Conservation (phyloP, 1,284 basidiomycete species). For the Pseudozyma sp. region DNA sequence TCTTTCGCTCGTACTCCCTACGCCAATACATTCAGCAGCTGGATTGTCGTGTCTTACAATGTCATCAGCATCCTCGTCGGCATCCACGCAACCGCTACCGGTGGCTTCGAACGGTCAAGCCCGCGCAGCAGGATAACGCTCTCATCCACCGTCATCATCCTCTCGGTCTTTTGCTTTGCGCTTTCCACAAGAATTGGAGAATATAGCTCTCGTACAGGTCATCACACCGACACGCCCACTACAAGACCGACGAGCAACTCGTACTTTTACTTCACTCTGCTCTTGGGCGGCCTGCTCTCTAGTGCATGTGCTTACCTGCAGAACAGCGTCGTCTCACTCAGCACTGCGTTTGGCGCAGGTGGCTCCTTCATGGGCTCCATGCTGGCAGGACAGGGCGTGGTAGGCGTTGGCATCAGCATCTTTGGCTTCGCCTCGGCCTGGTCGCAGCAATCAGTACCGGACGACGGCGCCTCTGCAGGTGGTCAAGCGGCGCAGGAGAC, state of each 20-base stretch:
- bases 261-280: slow-evolving; percentile 49
- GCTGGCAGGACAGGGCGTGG: slow-evolving; percentile 62
- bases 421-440: slow-evolving; percentile 57
- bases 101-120: slow-evolving; percentile 46
- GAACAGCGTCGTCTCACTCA: slow-evolving; percentile 62
- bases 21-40: slow-evolving; percentile 58
- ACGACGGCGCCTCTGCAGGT: slow-evolving; percentile 1
- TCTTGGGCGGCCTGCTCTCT: slow-evolving; percentile 45
- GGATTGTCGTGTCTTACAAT: slow-evolving; percentile 60
- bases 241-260: slow-evolving; percentile 12
- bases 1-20: slow-evolving; percentile 44
- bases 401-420: slow-evolving; percentile 55
- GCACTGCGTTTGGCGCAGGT: slow-evolving; percentile 53
- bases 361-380: slow-evolving; percentile 59
- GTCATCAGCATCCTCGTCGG: slow-evolving; percentile 58
- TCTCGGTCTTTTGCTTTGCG: slow-evolving; percentile 41
- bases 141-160: slow-evolving; percentile 34
- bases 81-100: slow-evolving; percentile 49
- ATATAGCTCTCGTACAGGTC: background rate
- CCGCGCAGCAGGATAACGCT: slow-evolving; percentile 39
- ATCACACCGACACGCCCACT: slow-evolving; percentile 1
- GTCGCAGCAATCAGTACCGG: slow-evolving; percentile 23
- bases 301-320: slow-evolving; percentile 59
- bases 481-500: slow-evolving; percentile 25
- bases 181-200: slow-evolving; percentile 33